Evolutionary conservation across 306 rosid species (phyloP).

Genomic region (Echinosophora koreensis): DNA sequence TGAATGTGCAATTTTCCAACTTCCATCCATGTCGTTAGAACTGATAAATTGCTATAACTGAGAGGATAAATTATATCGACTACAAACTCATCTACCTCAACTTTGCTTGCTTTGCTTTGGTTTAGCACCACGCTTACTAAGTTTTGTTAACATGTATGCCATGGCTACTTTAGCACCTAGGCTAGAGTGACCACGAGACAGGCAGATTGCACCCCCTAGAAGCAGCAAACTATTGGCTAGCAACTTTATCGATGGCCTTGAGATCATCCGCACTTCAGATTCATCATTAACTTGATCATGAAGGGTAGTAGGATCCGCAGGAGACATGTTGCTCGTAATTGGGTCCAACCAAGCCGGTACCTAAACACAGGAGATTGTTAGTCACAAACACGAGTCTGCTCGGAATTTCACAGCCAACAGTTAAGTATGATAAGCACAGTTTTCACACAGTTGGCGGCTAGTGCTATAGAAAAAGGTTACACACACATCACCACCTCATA

Average conservation of each 20-base stretch:
- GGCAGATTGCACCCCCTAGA: constrained; percentile 77
- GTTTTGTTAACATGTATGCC: constrained; percentile 75
- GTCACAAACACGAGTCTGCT: constrained; percentile 5
- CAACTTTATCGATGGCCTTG: constrained; percentile 67
- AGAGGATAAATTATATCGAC: no score
- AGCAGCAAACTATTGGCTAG: constrained; percentile 77
- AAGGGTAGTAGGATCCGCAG: constrained; percentile 40
- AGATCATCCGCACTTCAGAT: constrained; percentile 42
- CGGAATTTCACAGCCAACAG: background rate
- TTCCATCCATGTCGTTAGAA: background rate
- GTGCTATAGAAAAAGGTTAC: background rate
- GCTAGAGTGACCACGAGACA: constrained; percentile 83
- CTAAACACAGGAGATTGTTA: constrained; percentile 53
- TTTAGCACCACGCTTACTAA: constrained; percentile 58
- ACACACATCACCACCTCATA: no score
- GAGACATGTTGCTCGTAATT: constrained; percentile 40
- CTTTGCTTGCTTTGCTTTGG: constrained; percentile 50
- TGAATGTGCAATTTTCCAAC: background rate
- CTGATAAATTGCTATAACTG: no score
- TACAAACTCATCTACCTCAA: constrained; percentile 36
- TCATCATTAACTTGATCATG: constrained; percentile 43
- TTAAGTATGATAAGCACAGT: background rate
- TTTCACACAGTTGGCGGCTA: background rate
- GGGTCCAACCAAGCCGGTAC: constrained; percentile 69
- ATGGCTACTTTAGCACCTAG: constrained; percentile 89